phyloP scores from a whole-genome alignment of 805 yeast genomes.

The Schwanniomyces yamadae region DNA sequence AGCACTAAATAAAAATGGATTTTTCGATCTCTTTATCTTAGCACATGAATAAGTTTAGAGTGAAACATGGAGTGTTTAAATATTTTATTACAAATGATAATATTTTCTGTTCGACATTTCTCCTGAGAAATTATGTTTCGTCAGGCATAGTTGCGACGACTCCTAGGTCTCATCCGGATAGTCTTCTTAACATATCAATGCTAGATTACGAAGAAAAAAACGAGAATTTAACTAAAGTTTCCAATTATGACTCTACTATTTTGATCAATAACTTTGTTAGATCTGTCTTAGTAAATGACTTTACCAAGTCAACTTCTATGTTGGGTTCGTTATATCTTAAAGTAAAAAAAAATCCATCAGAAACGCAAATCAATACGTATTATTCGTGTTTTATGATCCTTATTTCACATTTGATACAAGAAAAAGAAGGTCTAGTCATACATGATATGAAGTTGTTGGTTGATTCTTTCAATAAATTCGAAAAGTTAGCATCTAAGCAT shows the following conservation, averaged over 20 bases:
- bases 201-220: conserved; percentile 1
- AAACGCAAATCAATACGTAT: conserved; percentile 9
- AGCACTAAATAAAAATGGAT: too few relatives aligned
- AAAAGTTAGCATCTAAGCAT: neutral
- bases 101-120: too few relatives aligned
- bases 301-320: conserved; percentile 10
- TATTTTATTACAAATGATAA: too few relatives aligned
- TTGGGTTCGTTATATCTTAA: conserved; percentile 6
- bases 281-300: conserved; percentile 13
- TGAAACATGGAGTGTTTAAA: too few relatives aligned
- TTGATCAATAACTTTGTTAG: conserved; percentile 15
- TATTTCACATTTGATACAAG: conserved; percentile 5
- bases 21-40: too few relatives aligned
- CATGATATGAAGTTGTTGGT: conserved; percentile 7
- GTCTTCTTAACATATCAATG: conserved; percentile 3
- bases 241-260: conserved; percentile 9
- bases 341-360: conserved; percentile 4
- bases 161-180: conserved; percentile 1
- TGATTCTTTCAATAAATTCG: conserved; percentile 1
- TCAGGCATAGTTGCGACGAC: neutral
- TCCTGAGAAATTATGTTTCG: neutral
- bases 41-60: too few relatives aligned
- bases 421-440: conserved; percentile 3
- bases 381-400: conserved; percentile 15
- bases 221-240: conserved; percentile 1